These are phyloP conservation scores for Citrus maxima DNA, from an alignment of 345 rosid genomes.

Conservation along the genomic window DNA sequence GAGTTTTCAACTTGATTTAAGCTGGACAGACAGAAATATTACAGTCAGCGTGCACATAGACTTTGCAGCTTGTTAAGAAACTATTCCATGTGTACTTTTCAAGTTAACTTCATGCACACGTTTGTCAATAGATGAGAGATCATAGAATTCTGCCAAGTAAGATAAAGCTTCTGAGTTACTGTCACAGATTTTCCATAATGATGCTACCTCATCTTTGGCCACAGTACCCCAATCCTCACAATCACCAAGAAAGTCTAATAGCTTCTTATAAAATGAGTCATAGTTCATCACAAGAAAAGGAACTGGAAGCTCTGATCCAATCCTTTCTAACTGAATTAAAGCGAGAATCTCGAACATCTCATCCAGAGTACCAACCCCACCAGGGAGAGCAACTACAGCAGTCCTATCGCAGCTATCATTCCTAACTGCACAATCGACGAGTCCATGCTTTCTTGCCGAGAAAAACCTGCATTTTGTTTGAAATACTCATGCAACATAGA, in stretches of 20 bases:
- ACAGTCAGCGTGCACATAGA: not conserved
- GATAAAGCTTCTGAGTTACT: conserved; percentile 68
- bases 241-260: conserved; percentile 67
- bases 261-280: conserved; percentile 67
- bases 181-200: conserved; percentile 77
- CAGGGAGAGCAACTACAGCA: conserved; percentile 81
- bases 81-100: conserved; percentile 10
- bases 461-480: conserved; percentile 55
- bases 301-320: conserved; percentile 71
- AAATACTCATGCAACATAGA: not conserved
- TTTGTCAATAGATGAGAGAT: conserved; percentile 22
- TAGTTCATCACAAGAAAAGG: conserved; percentile 90
- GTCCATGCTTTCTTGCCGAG: conserved; percentile 93
- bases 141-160: conserved; percentile 64
- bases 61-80: conserved; percentile 5
- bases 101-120: conserved; percentile 14
- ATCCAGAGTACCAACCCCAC: conserved; percentile 90
- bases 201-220: conserved; percentile 66
- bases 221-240: conserved; percentile 80
- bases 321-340: conserved; percentile 75
- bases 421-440: conserved; percentile 79
- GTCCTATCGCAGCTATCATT: conserved; percentile 53
- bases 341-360: conserved; percentile 85
- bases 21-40: not conserved
- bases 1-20: not conserved